Evolutionary conservation across 768 basidiomycete species (phyloP).

Genomic region (Cystobasidium onofrii): DNA sequence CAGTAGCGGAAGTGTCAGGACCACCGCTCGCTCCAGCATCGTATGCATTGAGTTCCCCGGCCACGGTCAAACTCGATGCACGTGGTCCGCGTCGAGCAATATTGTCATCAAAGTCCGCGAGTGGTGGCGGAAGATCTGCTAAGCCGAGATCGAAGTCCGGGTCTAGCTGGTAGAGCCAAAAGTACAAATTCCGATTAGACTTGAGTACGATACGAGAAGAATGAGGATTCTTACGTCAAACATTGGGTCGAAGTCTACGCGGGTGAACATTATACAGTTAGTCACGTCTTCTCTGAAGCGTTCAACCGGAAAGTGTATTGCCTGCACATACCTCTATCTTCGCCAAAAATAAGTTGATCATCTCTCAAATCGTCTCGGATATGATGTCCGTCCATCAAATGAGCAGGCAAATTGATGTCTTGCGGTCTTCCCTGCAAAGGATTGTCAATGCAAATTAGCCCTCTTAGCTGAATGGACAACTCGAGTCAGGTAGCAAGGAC

Average conservation of each 20-base stretch:
- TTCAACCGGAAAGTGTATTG: no score
- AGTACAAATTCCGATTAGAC: not conserved
- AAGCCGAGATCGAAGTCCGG: not conserved
- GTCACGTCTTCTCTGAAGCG: no score
- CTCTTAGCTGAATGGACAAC: not conserved
- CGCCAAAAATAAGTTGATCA: not conserved
- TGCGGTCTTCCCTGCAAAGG: conserved; percentile 11
- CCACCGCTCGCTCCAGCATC: not conserved
- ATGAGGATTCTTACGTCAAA: not conserved
- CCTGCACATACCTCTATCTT: not conserved
- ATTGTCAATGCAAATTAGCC: not conserved
- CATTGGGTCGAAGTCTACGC: conserved; percentile 1
- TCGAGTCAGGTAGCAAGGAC: not conserved
- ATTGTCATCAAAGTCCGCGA: not conserved
- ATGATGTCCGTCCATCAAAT: conserved; percentile 4
- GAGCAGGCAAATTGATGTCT: conserved; percentile 27
- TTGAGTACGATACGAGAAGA: not conserved
- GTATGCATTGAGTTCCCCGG: not conserved
- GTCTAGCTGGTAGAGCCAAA: not conserved
- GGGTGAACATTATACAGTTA: no score
- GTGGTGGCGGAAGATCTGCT: not conserved
- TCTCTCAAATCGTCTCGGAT: not conserved
- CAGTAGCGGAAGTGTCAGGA: conserved; percentile 11
- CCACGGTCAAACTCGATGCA: not conserved
- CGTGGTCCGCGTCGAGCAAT: not conserved